These are phyloP conservation scores for Lipomyces orientalis DNA, from an alignment of 805 yeast genomes.

Conservation along the genomic window DNA sequence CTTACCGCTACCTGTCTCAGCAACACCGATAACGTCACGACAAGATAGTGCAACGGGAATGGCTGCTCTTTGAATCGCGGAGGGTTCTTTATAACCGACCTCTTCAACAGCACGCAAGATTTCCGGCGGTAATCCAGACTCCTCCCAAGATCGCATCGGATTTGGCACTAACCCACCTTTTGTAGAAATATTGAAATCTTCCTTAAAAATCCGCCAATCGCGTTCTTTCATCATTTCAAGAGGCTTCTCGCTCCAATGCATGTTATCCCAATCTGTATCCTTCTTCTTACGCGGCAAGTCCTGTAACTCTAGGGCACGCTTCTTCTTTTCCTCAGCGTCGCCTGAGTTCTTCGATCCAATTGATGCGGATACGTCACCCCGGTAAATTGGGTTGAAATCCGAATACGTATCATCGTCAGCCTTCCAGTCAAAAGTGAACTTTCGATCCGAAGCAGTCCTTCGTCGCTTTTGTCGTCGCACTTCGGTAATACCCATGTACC, in stretches of 20 bases:
- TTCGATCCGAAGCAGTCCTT: slow-evolving; percentile 40
- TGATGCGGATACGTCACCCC: slow-evolving; percentile 26
- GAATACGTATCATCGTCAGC: slow-evolving; percentile 66
- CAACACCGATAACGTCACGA: slow-evolving; percentile 83
- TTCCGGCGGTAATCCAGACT: slow-evolving; percentile 56
- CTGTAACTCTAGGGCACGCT: slow-evolving; percentile 31
- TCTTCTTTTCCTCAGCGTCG: slow-evolving; percentile 15
- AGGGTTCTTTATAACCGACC: slow-evolving; percentile 65
- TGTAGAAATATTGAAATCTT: slow-evolving; percentile 71
- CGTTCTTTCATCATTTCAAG: slow-evolving; percentile 70
- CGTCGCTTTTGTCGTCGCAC: slow-evolving; percentile 23
- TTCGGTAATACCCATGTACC: slow-evolving; percentile 32
- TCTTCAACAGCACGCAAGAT: slow-evolving; percentile 46
- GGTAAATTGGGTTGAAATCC: slow-evolving; percentile 52
- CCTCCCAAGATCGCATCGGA: slow-evolving; percentile 80
- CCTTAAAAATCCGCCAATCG: slow-evolving; percentile 88
- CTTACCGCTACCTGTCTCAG: slow-evolving; percentile 96
- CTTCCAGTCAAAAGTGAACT: slow-evolving; percentile 74
- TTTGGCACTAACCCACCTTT: slow-evolving; percentile 54
- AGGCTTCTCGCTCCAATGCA: slow-evolving; percentile 74
- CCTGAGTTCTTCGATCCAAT: background rate
- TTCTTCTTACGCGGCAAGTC: slow-evolving; percentile 39
- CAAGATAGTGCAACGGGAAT: slow-evolving; percentile 69
- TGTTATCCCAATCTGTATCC: slow-evolving; percentile 41
- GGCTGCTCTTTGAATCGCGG: slow-evolving; percentile 90